Evolutionary conservation across 768 basidiomycete species (phyloP), one percentile per base, ranked within the genome.

Genomic region (Leccinum truebloodii): DNA sequence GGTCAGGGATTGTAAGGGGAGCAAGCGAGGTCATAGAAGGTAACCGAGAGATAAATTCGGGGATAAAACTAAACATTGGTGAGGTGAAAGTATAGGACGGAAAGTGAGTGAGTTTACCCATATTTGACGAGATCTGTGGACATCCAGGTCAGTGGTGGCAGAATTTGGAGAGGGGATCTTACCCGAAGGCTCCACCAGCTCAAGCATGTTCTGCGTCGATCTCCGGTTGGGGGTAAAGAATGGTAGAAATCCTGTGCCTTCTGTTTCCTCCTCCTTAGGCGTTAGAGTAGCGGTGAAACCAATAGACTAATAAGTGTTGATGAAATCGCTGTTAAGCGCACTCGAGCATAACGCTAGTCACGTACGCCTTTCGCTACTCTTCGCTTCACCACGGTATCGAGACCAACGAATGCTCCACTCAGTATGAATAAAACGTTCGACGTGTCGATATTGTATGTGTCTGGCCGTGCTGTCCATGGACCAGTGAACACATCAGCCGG

Each of bases 341-440:
- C 52, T 41, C 10, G 32, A 12, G 50, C 10, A 53, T 32, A n/a
- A 57, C 28, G 30, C 26, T 39, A 12, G 52, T 26, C 28, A 80
- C 90, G 65, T 71, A 95, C 94, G 6, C 94, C 94, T 77, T 93
- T 94, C 12, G 88, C 86, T 12, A 94, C 80, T 41, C 95, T 81
- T 56, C 87, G 80, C 70, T 87, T 88, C 63, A 98, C 86, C 26
- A 98, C 76, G 54, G 80, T 84, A 48, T 97, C 95, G 53, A 98
- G 76, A 1, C 95, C 95, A 10, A 97, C 94, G 70, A 97, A 97
- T 2, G 96, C 96, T 2, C 96, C 96, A 54, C 94, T 95, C 12
- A 96, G 72, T 61, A 98, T 90, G 75, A 98, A 98, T n/a, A 98
- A 78, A 26, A 98, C 85, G 67, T 98, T 95, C 8, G 89, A 86